Percentiles rank a stretch among this genome's conserved stretches.
Conservation (phyloP, 257 asterid genomes). For the Leonotis leonurus region DNA sequence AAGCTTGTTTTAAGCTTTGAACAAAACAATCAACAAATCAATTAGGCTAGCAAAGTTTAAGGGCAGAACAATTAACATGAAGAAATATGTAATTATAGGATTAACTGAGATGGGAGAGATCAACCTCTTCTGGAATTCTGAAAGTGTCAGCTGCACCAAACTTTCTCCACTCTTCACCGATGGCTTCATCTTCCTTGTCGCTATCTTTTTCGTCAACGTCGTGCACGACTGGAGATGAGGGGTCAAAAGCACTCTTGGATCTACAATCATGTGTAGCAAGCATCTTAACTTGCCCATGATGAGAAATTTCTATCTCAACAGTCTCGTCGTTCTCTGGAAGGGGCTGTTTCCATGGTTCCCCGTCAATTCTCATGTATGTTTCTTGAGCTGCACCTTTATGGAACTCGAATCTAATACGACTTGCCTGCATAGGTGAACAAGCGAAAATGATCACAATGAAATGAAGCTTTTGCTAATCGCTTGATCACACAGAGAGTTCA, state of each 20-base stretch:
- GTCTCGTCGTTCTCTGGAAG: slow-evolving; percentile 69
- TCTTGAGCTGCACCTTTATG: slow-evolving; percentile 60
- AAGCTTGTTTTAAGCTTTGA: not conserved
- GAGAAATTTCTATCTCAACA: slow-evolving; percentile 69
- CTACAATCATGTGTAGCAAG: slow-evolving; percentile 59
- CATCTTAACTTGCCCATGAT: slow-evolving; percentile 80
- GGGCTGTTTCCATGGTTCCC: slow-evolving; percentile 94
- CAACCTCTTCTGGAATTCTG: slow-evolving; percentile 71
- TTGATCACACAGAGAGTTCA: not conserved
- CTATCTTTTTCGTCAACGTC: slow-evolving; percentile 46
- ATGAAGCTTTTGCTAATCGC: not conserved
- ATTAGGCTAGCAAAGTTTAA: not conserved
- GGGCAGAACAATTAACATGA: no score
- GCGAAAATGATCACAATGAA: not conserved
- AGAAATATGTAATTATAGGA: not conserved
- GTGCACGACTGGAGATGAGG: slow-evolving; percentile 29
- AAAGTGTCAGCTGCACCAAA: slow-evolving; percentile 94
- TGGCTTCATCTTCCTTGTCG: slow-evolving; percentile 38
- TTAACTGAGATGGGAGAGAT: slow-evolving; percentile 62
- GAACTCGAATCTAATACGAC: slow-evolving; percentile 65
- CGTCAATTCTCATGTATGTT: slow-evolving; percentile 83
- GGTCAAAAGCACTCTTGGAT: slow-evolving; percentile 53
- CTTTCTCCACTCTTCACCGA: slow-evolving; percentile 54
- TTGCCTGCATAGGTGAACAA: slow-evolving; percentile 38
- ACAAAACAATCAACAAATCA: not conserved